Conservation (phyloP, 148 eudicot species). For the Spergularia marina region DNA sequence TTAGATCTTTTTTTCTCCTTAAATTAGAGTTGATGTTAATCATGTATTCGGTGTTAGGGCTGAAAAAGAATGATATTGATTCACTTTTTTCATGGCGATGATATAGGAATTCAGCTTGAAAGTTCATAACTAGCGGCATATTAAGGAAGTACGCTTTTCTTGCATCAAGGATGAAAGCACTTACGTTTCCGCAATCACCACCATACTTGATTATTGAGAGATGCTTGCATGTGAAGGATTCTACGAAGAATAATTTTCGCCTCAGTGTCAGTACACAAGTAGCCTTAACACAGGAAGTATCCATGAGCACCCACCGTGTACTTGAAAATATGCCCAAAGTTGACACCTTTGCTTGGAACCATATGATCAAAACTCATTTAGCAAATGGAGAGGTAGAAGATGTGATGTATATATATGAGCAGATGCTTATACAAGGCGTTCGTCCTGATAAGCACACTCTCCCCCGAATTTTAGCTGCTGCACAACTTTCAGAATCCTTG, state of each 20-base stretch:
- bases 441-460: constrained; percentile 64
- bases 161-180: constrained; percentile 25
- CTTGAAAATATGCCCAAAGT: constrained; percentile 45
- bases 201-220: constrained; percentile 14
- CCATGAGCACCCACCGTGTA: constrained; percentile 27
- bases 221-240: constrained; percentile 10
- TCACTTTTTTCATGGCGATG: constrained; percentile 1
- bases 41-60: neutral
- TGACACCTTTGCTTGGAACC: constrained; percentile 62
- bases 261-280: constrained; percentile 13
- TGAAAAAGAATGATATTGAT: neutral
- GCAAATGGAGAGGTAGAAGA: constrained; percentile 29
- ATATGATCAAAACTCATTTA: constrained; percentile 47
- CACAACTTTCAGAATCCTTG: constrained; percentile 34
- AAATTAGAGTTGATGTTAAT: neutral
- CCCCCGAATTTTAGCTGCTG: constrained; percentile 55
- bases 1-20: neutral
- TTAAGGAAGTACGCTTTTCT: neutral
- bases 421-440: constrained; percentile 56
- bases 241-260: constrained; percentile 1
- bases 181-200: constrained; percentile 20
- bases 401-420: constrained; percentile 39
- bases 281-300: constrained; percentile 20
- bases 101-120: constrained; percentile 12
- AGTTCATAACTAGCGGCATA: constrained; percentile 5